Conservation (phyloP, 495 filamentous ascomycete species). For the Talaromyces proteolyticus region DNA sequence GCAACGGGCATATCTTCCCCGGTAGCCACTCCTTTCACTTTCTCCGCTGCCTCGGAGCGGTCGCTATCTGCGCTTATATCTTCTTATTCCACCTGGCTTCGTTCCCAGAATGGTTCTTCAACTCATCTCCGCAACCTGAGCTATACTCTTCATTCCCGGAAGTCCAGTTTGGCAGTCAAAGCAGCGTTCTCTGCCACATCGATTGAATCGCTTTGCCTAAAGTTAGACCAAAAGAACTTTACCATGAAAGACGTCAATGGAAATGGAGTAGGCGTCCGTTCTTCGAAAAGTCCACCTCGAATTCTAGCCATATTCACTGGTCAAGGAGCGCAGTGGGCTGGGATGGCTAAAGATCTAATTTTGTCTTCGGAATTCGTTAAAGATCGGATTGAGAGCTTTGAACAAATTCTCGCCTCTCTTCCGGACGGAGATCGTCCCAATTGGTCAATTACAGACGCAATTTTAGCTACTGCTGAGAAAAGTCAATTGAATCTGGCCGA, state of each 20-base stretch:
- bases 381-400: no score
- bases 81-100: not conserved
- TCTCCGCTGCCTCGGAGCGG: conserved; percentile 13
- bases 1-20: not conserved
- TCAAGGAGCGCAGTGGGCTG: conserved; percentile 36
- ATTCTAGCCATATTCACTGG: conserved; percentile 33
- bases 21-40: conserved; percentile 11
- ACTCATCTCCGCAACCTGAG: not conserved
- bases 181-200: not conserved
- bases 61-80: not conserved
- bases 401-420: no score
- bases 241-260: not conserved
- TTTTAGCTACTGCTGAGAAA: no score
- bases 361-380: not conserved
- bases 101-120: not conserved
- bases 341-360: conserved; percentile 36
- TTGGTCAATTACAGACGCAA: no score
- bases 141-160: not conserved
- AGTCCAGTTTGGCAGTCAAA: not conserved
- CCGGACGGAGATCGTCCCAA: no score
- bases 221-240: not conserved
- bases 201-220: conserved; percentile 3
- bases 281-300: not conserved
- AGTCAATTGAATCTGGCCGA: no score
- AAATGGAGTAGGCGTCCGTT: not conserved